Conservation (phyloP, 176 grass and related monocot genomes). For the Dendrocalamus sinicus region DNA sequence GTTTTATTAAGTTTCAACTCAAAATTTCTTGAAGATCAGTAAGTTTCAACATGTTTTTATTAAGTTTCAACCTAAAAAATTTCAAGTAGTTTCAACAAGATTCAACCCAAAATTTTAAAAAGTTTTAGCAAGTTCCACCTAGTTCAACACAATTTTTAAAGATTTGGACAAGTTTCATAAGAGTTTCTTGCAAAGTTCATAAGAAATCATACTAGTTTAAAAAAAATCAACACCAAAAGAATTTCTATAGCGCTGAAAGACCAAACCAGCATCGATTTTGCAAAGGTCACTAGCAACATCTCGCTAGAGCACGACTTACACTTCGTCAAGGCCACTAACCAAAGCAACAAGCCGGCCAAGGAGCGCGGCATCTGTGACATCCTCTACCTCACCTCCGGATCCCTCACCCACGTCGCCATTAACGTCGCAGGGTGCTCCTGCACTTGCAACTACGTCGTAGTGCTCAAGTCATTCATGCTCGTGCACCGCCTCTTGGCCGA, state of each 20-base stretch:
- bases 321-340: conserved; percentile 87
- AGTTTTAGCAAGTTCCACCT: no score
- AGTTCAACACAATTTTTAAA: no score
- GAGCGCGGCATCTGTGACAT: conserved; percentile 85
- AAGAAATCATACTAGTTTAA: no score
- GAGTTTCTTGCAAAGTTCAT: no score
- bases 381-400: conserved; percentile 72
- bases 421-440: conserved; percentile 51
- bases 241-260: conserved; percentile 66
- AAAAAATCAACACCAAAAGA: no score
- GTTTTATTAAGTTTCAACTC: no score
- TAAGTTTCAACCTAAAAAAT: no score
- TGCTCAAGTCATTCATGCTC: conserved; percentile 80
- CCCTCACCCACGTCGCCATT: conserved; percentile 60
- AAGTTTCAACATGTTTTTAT: no score
- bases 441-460: conserved; percentile 80
- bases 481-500: conserved; percentile 78
- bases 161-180: no score
- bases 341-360: conserved; percentile 76
- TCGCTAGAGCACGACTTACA: conserved; percentile 77
- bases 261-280: conserved; percentile 89
- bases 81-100: no score
- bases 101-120: no score
- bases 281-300: conserved; percentile 92
- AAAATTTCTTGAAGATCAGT: no score